phyloP scores from a whole-genome alignment of 768 basidiomycete genomes.

The Gelatoporia subvermispora region DNA sequence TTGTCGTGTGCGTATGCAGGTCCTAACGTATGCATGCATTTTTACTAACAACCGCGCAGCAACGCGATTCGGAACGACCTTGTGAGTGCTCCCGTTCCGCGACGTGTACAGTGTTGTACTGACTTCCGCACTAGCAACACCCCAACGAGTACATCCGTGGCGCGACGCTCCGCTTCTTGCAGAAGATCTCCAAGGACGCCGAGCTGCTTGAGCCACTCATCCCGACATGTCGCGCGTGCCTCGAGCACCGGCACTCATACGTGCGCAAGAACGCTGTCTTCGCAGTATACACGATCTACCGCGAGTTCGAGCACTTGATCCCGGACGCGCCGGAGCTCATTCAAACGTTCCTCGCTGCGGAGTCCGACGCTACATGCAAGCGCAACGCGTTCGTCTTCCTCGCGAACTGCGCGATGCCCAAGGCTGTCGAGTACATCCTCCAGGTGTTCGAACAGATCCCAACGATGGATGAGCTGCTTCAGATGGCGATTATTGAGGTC shows the following conservation, averaged over 20 bases:
- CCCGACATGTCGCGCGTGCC: slow-evolving; percentile 87
- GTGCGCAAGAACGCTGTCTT: slow-evolving; percentile 99
- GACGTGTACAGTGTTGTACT: not conserved
- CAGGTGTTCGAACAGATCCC: slow-evolving; percentile 81
- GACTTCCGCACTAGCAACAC: slow-evolving; percentile 69
- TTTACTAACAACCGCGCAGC: slow-evolving; percentile 34
- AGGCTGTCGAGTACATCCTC: slow-evolving; percentile 88
- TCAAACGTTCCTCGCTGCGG: slow-evolving; percentile 92
- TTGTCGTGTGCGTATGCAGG: slow-evolving; percentile 76
- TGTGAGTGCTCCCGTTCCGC: slow-evolving; percentile 43
- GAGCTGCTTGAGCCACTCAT: slow-evolving; percentile 95
- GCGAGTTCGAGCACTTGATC: slow-evolving; percentile 90
- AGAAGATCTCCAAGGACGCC: slow-evolving; percentile 89
- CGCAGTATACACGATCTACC: slow-evolving; percentile 90
- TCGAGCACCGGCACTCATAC: slow-evolving; percentile 96
- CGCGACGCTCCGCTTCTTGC: slow-evolving; percentile 92
- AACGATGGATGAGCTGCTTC: slow-evolving; percentile 83
- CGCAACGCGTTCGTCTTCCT: slow-evolving; percentile 97
- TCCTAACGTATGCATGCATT: not conserved
- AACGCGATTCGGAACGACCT: slow-evolving; percentile 98
- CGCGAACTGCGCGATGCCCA: slow-evolving; percentile 77
- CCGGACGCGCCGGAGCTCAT: slow-evolving; percentile 96
- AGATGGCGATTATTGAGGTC: slow-evolving; percentile 94
- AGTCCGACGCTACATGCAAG: slow-evolving; percentile 94
- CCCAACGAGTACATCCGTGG: slow-evolving; percentile 99